Conservation (phyloP, 306 rosid species). For the Acacia confusa region DNA sequence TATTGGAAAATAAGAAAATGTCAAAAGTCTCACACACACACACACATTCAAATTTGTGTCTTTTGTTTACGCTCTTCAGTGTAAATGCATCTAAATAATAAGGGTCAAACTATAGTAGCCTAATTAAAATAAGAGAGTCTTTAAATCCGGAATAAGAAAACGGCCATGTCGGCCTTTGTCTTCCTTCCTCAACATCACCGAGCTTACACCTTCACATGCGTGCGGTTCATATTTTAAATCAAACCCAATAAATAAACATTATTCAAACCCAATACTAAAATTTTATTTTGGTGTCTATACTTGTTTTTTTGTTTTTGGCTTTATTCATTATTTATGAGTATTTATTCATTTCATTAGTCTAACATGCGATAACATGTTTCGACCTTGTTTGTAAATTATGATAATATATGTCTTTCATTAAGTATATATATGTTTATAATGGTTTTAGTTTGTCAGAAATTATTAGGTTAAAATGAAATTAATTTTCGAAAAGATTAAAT, state of each 20-base stretch:
- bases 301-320: no score
- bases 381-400: neutral
- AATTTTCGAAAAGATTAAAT: neutral
- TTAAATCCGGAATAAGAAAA: conserved; percentile 27
- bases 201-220: conserved; percentile 15
- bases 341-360: neutral
- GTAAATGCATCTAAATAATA: neutral
- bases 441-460: neutral
- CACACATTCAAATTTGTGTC: neutral
- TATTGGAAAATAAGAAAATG: neutral
- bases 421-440: neutral
- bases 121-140: conserved; percentile 5
- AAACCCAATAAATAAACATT: neutral
- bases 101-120: neutral
- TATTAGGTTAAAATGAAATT: neutral
- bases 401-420: neutral
- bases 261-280: neutral
- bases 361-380: no score
- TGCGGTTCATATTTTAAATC: neutral
- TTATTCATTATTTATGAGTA: neutral
- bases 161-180: conserved; percentile 6
- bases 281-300: neutral
- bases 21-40: no score
- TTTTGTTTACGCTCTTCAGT: neutral
- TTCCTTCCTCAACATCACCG: neutral